phyloP scores from a whole-genome alignment of 148 eudicot genomes.

The Silene conica region DNA sequence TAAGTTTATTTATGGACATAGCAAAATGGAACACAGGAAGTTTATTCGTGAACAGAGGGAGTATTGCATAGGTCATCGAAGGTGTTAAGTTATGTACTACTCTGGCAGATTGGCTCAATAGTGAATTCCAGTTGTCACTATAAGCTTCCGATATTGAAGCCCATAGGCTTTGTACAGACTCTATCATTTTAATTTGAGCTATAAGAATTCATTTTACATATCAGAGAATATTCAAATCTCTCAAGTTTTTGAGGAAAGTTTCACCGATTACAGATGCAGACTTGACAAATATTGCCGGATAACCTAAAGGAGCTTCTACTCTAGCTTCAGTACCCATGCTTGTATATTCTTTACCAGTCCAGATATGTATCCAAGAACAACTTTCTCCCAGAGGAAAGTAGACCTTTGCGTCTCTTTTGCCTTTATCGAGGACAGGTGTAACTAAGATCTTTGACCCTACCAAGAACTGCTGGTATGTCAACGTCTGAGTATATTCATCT shows the following conservation, averaged over 20 bases:
- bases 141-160: neutral
- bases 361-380: conserved; percentile 76
- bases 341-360: conserved; percentile 66
- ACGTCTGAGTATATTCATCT: conserved; percentile 67
- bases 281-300: conserved; percentile 86
- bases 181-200: neutral
- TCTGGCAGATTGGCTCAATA: neutral
- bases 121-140: neutral
- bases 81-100: neutral
- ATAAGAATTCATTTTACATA: neutral
- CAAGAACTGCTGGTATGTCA: conserved; percentile 81
- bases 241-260: conserved; percentile 59
- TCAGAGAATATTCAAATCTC: conserved; percentile 38
- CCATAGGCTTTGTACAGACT: neutral
- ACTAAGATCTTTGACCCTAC: conserved; percentile 89
- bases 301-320: conserved; percentile 81
- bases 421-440: conserved; percentile 83
- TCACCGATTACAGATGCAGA: conserved; percentile 62
- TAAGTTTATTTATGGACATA: neutral
- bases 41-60: neutral
- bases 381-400: conserved; percentile 78
- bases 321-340: conserved; percentile 55
- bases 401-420: conserved; percentile 56
- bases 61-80: neutral
- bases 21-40: neutral